Base-by-base conservation (phyloP, 805 yeast genomes). In the Lipomyces spencermartinsiae region DNA sequence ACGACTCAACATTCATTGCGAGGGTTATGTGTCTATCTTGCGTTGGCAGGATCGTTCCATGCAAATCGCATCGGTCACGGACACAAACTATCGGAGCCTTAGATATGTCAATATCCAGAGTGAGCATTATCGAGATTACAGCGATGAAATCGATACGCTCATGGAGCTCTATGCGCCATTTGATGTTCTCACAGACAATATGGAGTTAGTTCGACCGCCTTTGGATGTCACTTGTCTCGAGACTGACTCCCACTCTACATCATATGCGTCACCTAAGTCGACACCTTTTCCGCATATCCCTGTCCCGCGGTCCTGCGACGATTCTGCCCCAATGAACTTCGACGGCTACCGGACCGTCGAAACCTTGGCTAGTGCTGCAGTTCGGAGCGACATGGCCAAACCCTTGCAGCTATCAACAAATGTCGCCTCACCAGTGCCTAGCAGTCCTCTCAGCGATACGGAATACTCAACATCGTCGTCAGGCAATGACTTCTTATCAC, bases 1-100 rank as follows among this genome's bases (percentile, higher is more conserved):
- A 57, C 84, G 86, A 73, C 89, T 89, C 10, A 84, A 86, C 8
- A 87, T 81, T 1, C 89, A 89, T 1, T 92, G 97, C 79, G 87
- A 62, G 46, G 71, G 71, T 12, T 68, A 68, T 53, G 57, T 35
- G 31, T 51, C 71, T 19, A 31, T 58, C 9, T 58, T 68, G 43
- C 66, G 71, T 8, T 68, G 71, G 71, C 69, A 62, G 43, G 66
- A 62, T 53, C 59, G 67, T 12, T n/a, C 62, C 16, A 68, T 63
- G 67, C 69, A 59, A 34, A 46, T 46, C 25, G 71, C 65, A 7
- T 35, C 19, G 12, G 58, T 66, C 19, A 60, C 62, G 19, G 69
- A 66, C 34, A 62, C 65, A 2, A 16, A 56, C 14, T 68, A 68
- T 37, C 12, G 16, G 19, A 33, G 64, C 37, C 56, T 68, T 10